Conservation (phyloP, 1,139 yeast species). For the Debaryomyces robertsiae region DNA sequence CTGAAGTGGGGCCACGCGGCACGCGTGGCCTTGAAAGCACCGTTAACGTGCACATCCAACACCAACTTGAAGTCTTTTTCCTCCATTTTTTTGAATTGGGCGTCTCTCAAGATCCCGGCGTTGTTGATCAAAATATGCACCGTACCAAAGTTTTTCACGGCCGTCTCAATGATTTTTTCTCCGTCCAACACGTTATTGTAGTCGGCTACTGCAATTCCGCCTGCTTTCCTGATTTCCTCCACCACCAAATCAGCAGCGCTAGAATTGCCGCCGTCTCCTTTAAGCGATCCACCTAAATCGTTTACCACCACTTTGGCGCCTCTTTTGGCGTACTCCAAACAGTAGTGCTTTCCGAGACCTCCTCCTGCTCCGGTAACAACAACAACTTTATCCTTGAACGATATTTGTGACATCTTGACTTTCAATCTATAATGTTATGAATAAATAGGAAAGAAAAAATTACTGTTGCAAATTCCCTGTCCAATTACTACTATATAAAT, state of each 20-base stretch:
- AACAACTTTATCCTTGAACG: slow-evolving; percentile 80
- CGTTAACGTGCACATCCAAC: slow-evolving; percentile 83
- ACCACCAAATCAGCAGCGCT: slow-evolving; percentile 90
- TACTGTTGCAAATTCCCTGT: not conserved
- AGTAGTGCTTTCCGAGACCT: slow-evolving; percentile 89
- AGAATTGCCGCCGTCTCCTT: slow-evolving; percentile 66
- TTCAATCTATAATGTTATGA: slow-evolving; percentile 7
- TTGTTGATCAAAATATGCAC: slow-evolving; percentile 90
- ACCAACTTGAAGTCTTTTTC: slow-evolving; percentile 80
- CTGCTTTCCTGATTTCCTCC: slow-evolving; percentile 70
- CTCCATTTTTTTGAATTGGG: slow-evolving; percentile 79
- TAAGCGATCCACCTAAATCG: slow-evolving; percentile 84
- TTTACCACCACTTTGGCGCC: slow-evolving; percentile 95
- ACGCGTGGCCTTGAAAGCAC: slow-evolving; percentile 81
- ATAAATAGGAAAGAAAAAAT: not conserved
- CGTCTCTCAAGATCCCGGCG: slow-evolving; percentile 88
- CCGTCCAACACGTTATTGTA: slow-evolving; percentile 91
- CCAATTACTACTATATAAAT: slow-evolving; percentile 2
- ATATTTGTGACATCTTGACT: slow-evolving; percentile 35
- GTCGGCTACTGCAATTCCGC: slow-evolving; percentile 92
- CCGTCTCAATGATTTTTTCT: slow-evolving; percentile 82
- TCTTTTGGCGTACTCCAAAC: slow-evolving; percentile 80
- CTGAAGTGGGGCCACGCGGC: slow-evolving; percentile 94
- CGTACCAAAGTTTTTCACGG: slow-evolving; percentile 83
- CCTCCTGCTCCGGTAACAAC: slow-evolving; percentile 98